Evolutionary conservation across 306 rosid species (phyloP).

Genomic region (Abrus precatorius): DNA sequence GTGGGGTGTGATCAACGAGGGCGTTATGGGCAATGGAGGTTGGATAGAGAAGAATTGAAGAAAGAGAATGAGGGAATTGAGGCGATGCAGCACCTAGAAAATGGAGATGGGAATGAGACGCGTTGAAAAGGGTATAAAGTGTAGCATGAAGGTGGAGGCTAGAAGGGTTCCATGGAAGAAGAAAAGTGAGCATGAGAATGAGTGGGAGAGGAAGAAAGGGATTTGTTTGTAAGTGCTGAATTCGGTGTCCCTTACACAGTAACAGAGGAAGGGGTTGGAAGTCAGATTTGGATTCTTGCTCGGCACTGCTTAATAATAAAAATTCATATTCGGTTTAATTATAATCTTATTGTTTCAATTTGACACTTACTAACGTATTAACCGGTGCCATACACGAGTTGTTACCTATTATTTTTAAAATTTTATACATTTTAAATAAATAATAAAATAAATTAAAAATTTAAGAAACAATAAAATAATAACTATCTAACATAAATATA

Average conservation of each 20-base stretch:
- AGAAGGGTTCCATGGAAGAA: constrained; percentile 8
- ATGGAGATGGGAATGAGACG: background rate
- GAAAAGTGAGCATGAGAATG: constrained; percentile 10
- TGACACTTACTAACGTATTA: no score
- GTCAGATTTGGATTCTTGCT: constrained; percentile 29
- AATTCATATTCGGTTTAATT: no score
- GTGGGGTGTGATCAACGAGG: constrained; percentile 3
- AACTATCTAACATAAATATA: no score
- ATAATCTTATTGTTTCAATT: no score
- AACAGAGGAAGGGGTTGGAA: background rate
- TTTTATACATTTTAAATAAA: no score
- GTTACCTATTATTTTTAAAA: no score
- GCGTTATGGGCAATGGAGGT: constrained; percentile 25
- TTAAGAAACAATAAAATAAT: no score
- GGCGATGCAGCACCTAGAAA: constrained; percentile 44
- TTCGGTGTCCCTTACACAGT: constrained; percentile 16
- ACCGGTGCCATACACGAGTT: no score
- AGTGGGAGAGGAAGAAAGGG: constrained; percentile 30
- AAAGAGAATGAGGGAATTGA: constrained; percentile 45
- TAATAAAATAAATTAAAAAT: no score
- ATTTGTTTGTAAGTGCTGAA: background rate
- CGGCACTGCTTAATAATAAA: no score
- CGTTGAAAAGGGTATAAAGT: background rate
- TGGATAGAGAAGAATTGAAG: constrained; percentile 33
- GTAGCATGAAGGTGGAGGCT: constrained; percentile 9